Conservation (phyloP, 2,329 filamentous ascomycete genomes). For the Cephalotrichum gorgonifer region DNA sequence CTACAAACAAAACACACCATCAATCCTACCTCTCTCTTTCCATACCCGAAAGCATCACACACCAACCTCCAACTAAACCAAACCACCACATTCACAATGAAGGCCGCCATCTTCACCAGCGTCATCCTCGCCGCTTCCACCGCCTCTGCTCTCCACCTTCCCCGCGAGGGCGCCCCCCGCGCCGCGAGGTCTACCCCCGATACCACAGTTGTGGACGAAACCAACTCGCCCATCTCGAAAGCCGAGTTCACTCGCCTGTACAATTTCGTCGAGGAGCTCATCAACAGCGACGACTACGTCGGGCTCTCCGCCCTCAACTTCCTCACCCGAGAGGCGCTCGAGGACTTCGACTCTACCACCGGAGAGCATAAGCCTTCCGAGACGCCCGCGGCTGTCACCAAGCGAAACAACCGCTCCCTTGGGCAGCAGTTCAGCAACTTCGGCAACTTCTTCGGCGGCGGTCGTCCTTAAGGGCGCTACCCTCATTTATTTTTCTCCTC, state of each 20-base stretch:
- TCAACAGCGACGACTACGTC: not conserved
- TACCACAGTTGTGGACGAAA: not conserved
- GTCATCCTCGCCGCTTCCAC: constrained; percentile 1
- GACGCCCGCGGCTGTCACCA: too few species aligned
- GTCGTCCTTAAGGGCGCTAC: too few species aligned
- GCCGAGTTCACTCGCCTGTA: not conserved
- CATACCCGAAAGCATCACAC: not conserved
- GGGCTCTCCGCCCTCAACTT: constrained; percentile 2
- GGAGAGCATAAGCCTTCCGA: too few species aligned
- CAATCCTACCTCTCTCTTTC: not conserved
- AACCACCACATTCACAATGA: constrained; percentile 1
- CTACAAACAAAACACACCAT: not conserved
- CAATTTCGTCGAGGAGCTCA: not conserved
- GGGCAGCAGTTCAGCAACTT: too few species aligned
- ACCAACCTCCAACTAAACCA: not conserved
- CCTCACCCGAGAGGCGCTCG: not conserved
- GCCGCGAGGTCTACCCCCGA: not conserved
- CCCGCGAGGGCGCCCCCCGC: not conserved
- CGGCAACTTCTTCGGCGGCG: too few species aligned
- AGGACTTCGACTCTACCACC: not conserved
- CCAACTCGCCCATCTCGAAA: not conserved
- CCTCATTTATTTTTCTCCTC: too few species aligned
- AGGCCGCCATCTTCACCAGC: constrained; percentile 2
- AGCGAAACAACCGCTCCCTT: too few species aligned
- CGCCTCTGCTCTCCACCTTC: constrained; percentile 1